Evolutionary conservation across 1,139 yeast species (phyloP).

Genomic region (Kazachstania sp.): DNA sequence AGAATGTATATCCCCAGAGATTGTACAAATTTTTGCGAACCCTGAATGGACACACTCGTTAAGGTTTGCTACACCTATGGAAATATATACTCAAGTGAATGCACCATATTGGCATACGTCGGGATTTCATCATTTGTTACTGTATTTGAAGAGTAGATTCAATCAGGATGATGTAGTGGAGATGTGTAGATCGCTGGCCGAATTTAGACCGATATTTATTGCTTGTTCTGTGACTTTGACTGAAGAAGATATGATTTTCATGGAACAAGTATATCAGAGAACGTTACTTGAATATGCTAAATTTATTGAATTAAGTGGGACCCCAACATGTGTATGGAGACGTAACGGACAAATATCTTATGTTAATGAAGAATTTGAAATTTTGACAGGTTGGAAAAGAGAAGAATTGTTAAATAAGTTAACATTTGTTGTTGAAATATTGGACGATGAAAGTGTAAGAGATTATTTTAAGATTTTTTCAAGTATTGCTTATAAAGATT

Average conservation of each 20-base stretch:
- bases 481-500: slow-evolving; percentile 84
- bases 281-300: slow-evolving; percentile 83
- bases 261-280: slow-evolving; percentile 94
- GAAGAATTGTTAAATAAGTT: slow-evolving; percentile 55
- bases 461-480: slow-evolving; percentile 83
- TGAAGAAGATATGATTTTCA: slow-evolving; percentile 84
- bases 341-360: slow-evolving; percentile 93
- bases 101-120: slow-evolving; percentile 83
- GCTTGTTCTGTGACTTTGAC: slow-evolving; percentile 85
- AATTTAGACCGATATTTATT: slow-evolving; percentile 82
- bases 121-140: slow-evolving; percentile 76
- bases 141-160: slow-evolving; percentile 65
- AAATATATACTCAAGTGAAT: slow-evolving; percentile 65
- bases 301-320: slow-evolving; percentile 75
- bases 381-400: slow-evolving; percentile 81
- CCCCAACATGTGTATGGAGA: slow-evolving; percentile 94
- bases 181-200: slow-evolving; percentile 84
- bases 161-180: slow-evolving; percentile 61
- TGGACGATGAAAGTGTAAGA: slow-evolving; percentile 80
- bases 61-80: slow-evolving; percentile 59
- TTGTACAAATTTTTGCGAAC: slow-evolving; percentile 13
- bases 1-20: slow-evolving; percentile 20
- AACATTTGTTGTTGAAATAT: slow-evolving; percentile 76
- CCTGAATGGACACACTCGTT: slow-evolving; percentile 31
- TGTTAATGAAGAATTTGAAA: slow-evolving; percentile 85